A percentile compares a stretch with the other conserved stretches of the same genome.
Conservation (phyloP, 2,329 filamentous ascomycete species). For the Escovopsis weberi region DNA sequence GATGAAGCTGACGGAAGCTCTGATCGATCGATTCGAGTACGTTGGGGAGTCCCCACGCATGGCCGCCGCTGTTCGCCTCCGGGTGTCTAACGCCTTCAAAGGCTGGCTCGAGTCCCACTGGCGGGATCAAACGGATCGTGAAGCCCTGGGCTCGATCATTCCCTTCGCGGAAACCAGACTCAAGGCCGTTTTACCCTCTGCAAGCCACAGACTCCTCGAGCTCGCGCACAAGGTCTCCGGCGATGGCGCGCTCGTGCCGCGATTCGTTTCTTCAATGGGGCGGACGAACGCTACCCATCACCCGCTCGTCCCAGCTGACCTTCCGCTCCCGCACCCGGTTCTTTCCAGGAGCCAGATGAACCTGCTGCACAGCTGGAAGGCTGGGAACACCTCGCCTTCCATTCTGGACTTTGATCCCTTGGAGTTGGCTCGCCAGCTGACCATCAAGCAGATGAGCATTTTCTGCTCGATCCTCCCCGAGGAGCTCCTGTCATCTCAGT, state of each 20-base stretch:
- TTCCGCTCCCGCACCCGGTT: constrained; percentile 52
- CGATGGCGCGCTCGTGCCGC: constrained; percentile 64
- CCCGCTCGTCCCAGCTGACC: constrained; percentile 55
- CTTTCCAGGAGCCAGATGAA: constrained; percentile 66
- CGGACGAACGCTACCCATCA: constrained; percentile 69
- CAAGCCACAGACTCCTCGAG: constrained; percentile 67
- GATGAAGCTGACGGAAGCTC: constrained; percentile 57
- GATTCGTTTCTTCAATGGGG: constrained; percentile 71
- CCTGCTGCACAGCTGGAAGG: constrained; percentile 59
- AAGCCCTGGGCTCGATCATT: constrained; percentile 61
- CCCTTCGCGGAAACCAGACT: constrained; percentile 68
- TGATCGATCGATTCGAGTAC: constrained; percentile 90
- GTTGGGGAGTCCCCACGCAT: constrained; percentile 63
- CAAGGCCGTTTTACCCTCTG: constrained; percentile 52
- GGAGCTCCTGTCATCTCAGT: constrained; percentile 81
- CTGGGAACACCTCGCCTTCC: constrained; percentile 51
- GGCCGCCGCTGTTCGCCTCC: constrained; percentile 66
- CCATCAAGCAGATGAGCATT: constrained; percentile 77
- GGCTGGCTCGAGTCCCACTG: constrained; percentile 95
- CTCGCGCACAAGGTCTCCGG: constrained; percentile 64
- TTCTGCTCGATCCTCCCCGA: constrained; percentile 89
- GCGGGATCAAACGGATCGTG: constrained; percentile 66
- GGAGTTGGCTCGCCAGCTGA: constrained; percentile 84
- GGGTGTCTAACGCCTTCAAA: constrained; percentile 95
- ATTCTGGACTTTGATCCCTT: constrained; percentile 85